Percentiles rank a stretch among this genome's conserved stretches.
These are phyloP conservation scores for Beauveria sp. DNA, from an alignment of 2,329 filamentous ascomycete genomes.

Conservation along the genomic window DNA sequence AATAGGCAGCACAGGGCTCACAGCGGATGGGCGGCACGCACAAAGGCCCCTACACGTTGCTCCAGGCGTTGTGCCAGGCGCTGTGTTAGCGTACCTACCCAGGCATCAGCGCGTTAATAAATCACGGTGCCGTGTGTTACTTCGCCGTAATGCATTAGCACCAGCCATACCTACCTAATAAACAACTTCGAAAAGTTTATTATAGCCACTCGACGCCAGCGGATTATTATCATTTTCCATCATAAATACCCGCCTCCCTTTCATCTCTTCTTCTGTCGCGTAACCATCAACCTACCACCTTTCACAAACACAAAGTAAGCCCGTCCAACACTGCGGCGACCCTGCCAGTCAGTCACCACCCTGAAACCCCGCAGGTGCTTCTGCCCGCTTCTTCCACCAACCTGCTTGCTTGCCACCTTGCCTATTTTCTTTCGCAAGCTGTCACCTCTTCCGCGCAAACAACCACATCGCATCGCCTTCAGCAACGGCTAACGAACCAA, in stretches of 20 bases:
- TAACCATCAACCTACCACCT: not conserved
- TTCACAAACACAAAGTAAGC: not conserved
- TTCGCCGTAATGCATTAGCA: too few relatives aligned
- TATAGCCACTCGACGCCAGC: too few relatives aligned
- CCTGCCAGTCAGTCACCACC: not conserved
- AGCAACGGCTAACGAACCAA: not conserved
- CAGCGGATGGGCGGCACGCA: not conserved
- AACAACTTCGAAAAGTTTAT: too few relatives aligned
- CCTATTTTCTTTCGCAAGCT: not conserved
- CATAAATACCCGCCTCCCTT: too few relatives aligned
- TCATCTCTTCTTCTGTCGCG: too few relatives aligned
- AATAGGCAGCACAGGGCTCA: not conserved
- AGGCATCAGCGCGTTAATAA: not conserved
- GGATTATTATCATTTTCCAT: too few relatives aligned
- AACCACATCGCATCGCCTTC: not conserved
- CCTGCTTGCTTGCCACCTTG: not conserved
- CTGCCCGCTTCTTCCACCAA: conserved; percentile 7
- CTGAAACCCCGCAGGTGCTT: conserved; percentile 7
- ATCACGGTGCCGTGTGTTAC: too few relatives aligned
- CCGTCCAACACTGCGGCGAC: not conserved
- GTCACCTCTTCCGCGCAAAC: not conserved
- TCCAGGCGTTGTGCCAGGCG: not conserved
- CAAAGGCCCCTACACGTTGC: not conserved
- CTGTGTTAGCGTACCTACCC: not conserved
- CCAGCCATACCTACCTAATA: too few relatives aligned